Percentiles rank a stretch among this genome's conserved stretches.
Evolutionary conservation across 805 yeast species (phyloP).

Genomic region (Phaffomyces antillensis): DNA sequence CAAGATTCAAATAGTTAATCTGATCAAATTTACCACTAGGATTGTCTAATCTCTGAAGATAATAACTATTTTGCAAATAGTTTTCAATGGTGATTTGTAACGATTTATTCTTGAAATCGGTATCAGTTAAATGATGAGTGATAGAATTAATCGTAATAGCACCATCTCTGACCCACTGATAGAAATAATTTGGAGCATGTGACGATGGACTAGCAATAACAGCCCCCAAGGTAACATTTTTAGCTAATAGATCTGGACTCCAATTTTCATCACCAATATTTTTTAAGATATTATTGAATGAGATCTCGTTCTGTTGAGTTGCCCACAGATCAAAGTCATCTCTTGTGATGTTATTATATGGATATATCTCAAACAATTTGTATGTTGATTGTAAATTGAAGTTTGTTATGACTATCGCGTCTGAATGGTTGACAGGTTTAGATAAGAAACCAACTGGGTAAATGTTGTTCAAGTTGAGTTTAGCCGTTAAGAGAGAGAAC

Average conservation of each 20-base stretch:
- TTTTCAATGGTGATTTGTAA: conserved; percentile 37
- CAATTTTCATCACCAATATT: conserved; percentile 40
- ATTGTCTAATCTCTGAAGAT: conserved; percentile 61
- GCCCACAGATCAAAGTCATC: conserved; percentile 40
- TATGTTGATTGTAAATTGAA: conserved; percentile 19
- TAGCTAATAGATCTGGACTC: conserved; percentile 22
- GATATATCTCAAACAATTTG: conserved; percentile 13
- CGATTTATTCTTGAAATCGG: conserved; percentile 18
- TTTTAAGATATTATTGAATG: conserved; percentile 36
- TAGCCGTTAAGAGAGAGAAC: neutral
- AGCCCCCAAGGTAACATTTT: conserved; percentile 53
- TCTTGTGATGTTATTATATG: conserved; percentile 17
- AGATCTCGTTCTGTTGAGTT: conserved; percentile 29
- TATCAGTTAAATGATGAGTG: conserved; percentile 46
- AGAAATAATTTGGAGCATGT: conserved; percentile 68
- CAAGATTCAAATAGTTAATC: conserved; percentile 50
- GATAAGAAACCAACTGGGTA: neutral
- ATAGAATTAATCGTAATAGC: conserved; percentile 72
- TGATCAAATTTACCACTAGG: conserved; percentile 53
- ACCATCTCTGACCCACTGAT: conserved; percentile 87
- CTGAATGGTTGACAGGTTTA: neutral
- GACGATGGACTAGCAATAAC: conserved; percentile 83
- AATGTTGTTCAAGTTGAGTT: neutral
- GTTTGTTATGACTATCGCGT: conserved; percentile 12
- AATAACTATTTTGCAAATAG: conserved; percentile 52